Percentiles rank a stretch among this genome's conserved stretches.
Evolutionary conservation across 2,329 filamentous ascomycete genomes (phyloP).

Genomic region (Aspergillus hiratsukae): DNA sequence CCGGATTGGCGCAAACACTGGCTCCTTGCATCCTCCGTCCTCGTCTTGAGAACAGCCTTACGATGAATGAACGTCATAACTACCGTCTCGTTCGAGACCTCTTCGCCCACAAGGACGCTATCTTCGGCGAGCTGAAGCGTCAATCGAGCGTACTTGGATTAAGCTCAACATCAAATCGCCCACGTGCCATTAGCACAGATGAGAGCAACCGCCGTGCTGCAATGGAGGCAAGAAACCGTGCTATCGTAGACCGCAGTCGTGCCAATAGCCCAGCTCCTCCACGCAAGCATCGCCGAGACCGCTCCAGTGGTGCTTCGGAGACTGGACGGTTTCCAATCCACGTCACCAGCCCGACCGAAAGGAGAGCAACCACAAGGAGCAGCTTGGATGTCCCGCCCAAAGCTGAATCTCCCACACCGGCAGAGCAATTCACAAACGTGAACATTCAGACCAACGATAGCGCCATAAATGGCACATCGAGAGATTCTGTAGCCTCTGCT

Average conservation of each 20-base stretch:
- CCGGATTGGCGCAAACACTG: constrained; percentile 67
- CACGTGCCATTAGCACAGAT: constrained; percentile 86
- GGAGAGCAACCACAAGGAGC: constrained; percentile 51
- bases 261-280: constrained; percentile 62
- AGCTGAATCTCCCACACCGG: constrained; percentile 42
- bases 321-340: constrained; percentile 85
- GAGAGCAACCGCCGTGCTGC: constrained; percentile 91
- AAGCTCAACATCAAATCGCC: constrained; percentile 58
- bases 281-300: constrained; percentile 67
- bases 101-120: constrained; percentile 87
- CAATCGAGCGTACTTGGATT: constrained; percentile 38
- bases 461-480: constrained; percentile 41
- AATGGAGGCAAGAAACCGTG: constrained; percentile 88
- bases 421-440: constrained; percentile 27
- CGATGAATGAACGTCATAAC: constrained; percentile 90
- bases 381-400: constrained; percentile 78
- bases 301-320: constrained; percentile 63
- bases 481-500: constrained; percentile 25
- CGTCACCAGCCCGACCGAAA: constrained; percentile 56
- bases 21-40: constrained; percentile 86
- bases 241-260: constrained; percentile 66
- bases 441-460: constrained; percentile 25
- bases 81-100: constrained; percentile 88
- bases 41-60: constrained; percentile 79
- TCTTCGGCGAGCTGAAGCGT: constrained; percentile 94